These are phyloP conservation scores for Acanthamoeba royreba DNA, from an alignment of 208 protist species.

Conservation along the genomic window DNA sequence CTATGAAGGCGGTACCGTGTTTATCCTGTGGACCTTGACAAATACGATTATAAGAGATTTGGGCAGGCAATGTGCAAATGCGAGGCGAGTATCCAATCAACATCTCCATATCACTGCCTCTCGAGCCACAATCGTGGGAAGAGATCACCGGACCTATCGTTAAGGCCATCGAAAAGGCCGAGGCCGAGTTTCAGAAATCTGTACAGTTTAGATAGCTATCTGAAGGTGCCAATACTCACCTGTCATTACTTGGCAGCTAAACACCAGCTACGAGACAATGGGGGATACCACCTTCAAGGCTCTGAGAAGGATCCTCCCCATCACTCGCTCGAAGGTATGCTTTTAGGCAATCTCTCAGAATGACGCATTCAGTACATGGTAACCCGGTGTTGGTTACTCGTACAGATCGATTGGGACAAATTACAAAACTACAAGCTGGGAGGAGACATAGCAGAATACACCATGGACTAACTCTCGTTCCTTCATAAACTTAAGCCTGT, in stretches of 20 bases:
- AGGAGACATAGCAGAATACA: background rate
- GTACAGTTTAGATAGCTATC: background rate
- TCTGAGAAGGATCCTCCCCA: constrained; percentile 74
- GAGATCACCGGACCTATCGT: background rate
- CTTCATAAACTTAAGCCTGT: too few species aligned
- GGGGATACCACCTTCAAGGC: constrained; percentile 80
- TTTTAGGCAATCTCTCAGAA: background rate
- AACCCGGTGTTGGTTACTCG: background rate
- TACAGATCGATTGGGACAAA: constrained; percentile 77
- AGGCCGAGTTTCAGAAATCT: background rate
- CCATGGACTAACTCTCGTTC: background rate
- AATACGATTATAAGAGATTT: constrained; percentile 38
- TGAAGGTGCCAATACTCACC: constrained; percentile 38
- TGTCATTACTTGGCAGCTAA: constrained; percentile 61
- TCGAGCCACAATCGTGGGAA: background rate
- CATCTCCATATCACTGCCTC: background rate
- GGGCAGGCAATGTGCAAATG: background rate
- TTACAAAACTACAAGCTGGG: constrained; percentile 54
- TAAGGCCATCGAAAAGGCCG: constrained; percentile 18
- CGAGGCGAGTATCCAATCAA: background rate
- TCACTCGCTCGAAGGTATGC: constrained; percentile 63
- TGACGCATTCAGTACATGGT: background rate
- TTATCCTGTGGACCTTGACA: background rate
- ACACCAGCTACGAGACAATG: constrained; percentile 70
- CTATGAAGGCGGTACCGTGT: constrained; percentile 81